Percentiles rank a stretch among this genome's conserved stretches.
Conservation (phyloP, 176 grass and related monocot genomes). For the Pontederia crassipes region DNA sequence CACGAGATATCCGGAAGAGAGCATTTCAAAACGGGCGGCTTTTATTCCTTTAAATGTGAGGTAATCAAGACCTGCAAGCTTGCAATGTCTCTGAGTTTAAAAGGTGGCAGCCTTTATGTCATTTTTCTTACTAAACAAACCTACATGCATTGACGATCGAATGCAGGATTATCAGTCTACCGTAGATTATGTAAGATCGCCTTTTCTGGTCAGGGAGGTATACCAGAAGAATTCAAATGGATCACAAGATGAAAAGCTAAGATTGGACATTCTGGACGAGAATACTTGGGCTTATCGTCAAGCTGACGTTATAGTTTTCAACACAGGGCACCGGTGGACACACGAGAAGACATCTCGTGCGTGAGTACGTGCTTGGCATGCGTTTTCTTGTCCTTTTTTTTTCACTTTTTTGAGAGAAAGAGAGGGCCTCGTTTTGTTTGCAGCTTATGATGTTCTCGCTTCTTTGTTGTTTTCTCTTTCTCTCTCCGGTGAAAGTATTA, state of each 20-base stretch:
- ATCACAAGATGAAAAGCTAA: conserved; percentile 38
- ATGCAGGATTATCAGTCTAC: conserved; percentile 71
- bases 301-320: conserved; percentile 77
- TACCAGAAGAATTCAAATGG: conserved; percentile 19
- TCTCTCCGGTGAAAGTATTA: no score
- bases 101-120: no score
- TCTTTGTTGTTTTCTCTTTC: no score
- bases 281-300: conserved; percentile 46
- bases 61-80: conserved; percentile 17
- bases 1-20: conserved; percentile 55
- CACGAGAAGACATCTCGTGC: conserved; percentile 71
- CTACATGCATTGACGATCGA: not conserved
- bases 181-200: conserved; percentile 77
- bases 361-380: conserved; percentile 15
- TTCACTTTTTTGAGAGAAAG: no score
- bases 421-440: no score
- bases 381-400: no score
- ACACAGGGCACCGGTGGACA: conserved; percentile 94
- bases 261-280: conserved; percentile 57
- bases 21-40: conserved; percentile 69
- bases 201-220: conserved; percentile 61
- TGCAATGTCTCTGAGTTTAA: no score
- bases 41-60: conserved; percentile 80
- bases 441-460: no score
- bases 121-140: no score